Conservation (phyloP, 768 basidiomycete genomes). For the Lactarius tabidus region DNA sequence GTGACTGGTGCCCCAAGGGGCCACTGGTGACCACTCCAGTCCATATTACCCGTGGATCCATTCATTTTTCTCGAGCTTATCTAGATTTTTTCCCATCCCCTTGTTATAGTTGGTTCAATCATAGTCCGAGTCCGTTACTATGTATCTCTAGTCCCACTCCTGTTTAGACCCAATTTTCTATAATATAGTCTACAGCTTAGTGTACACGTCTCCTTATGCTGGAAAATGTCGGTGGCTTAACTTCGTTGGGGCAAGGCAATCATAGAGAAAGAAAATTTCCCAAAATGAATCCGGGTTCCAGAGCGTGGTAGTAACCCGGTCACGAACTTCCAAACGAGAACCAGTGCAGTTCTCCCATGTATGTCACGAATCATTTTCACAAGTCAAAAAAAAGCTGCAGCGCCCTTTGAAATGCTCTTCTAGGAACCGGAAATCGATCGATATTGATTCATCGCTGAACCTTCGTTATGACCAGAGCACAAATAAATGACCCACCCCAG, state of each 20-base stretch:
- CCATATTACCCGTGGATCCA: not conserved
- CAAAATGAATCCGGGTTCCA: not conserved
- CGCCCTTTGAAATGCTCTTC: not conserved
- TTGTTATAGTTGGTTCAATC: constrained; percentile 1
- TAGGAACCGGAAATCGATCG: not conserved
- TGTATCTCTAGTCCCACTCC: constrained; percentile 17
- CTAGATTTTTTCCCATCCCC: not conserved
- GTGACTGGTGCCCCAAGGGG: constrained; percentile 41
- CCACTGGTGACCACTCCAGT: constrained; percentile 43
- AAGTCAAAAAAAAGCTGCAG: not conserved
- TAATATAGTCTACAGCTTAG: not conserved
- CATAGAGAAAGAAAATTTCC: not conserved
- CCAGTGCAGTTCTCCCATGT: not conserved
- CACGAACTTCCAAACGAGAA: not conserved
- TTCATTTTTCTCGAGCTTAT: constrained; percentile 1
- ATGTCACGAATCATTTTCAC: not conserved
- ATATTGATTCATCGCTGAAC: not conserved
- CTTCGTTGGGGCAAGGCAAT: not conserved
- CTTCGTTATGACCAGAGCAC: not conserved
- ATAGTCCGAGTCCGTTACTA: not conserved
- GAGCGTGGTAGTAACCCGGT: not conserved
- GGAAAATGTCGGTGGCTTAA: not conserved
- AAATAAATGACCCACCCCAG: not conserved
- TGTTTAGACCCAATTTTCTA: constrained; percentile 6
- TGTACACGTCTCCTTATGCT: not conserved